These are phyloP conservation scores for Cladophialophora carrionii DNA, from an alignment of 2,329 filamentous ascomycete species.

Conservation along the genomic window DNA sequence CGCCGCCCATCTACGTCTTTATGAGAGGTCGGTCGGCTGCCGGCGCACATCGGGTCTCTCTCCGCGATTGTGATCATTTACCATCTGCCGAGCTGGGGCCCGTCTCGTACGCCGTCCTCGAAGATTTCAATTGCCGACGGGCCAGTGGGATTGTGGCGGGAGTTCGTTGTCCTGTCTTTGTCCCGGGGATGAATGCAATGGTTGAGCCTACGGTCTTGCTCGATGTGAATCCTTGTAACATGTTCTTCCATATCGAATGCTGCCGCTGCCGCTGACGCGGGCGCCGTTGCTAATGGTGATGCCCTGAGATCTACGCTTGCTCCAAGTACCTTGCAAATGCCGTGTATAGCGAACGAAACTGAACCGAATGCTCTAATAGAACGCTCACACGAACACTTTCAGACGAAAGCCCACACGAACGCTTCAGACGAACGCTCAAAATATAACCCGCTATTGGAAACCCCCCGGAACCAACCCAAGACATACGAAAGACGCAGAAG, in stretches of 20 bases:
- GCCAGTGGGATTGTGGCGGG: not conserved
- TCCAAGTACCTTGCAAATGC: constrained; percentile 4
- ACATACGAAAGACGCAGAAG: not conserved
- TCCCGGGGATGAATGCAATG: no score
- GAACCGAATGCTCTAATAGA: not conserved
- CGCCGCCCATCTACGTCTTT: not conserved
- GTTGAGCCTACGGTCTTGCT: not conserved
- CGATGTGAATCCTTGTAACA: not conserved
- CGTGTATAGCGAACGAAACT: not conserved
- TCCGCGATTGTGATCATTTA: not conserved
- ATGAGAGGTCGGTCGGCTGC: not conserved
- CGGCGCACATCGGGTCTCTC: constrained; percentile 7
- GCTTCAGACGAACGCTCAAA: not conserved
- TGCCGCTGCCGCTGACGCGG: not conserved
- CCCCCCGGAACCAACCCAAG: not conserved
- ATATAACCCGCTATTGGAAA: not conserved
- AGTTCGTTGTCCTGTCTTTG: no score
- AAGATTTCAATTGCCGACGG: constrained; percentile 17
- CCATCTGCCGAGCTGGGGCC: not conserved
- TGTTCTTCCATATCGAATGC: not conserved
- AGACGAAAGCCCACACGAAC: not conserved
- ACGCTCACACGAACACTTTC: not conserved
- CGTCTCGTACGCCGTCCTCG: not conserved
- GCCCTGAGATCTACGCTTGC: constrained; percentile 5
- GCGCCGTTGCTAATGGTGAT: not conserved